Conservation (phyloP, 768 basidiomycete species). For the Chiua virens region DNA sequence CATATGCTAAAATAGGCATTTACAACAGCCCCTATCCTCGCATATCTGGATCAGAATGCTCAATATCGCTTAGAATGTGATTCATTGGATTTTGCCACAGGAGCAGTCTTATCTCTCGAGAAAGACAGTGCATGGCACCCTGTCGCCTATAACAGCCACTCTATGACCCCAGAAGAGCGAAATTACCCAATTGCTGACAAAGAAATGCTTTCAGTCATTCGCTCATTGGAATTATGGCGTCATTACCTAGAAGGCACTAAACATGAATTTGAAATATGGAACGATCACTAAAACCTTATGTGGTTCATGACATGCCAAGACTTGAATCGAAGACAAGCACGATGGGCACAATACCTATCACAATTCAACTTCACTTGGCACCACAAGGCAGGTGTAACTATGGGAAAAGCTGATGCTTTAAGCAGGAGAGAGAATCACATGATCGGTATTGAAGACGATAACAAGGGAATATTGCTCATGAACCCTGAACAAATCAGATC, state of each 20-base stretch:
- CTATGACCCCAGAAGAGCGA: neutral
- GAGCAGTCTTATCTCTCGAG: neutral
- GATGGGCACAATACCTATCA: neutral
- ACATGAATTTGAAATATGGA: neutral
- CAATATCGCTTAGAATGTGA: neutral
- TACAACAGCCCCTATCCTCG: neutral
- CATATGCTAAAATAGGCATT: neutral
- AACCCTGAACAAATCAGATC: too few species aligned
- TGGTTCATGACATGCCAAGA: slow-evolving; percentile 27
- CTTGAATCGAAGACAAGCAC: slow-evolving; percentile 44
- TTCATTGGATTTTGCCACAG: neutral
- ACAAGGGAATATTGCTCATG: neutral
- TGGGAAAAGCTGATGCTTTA: neutral
- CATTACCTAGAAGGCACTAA: neutral
- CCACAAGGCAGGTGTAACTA: neutral
- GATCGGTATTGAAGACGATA: neutral
- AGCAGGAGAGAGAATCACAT: neutral
- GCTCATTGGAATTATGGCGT: neutral
- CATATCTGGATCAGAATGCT: neutral
- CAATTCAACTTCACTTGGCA: neutral
- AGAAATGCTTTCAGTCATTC: neutral
- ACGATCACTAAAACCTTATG: neutral
- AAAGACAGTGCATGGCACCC: neutral
- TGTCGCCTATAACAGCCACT: neutral
- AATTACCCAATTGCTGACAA: neutral